Evolutionary conservation across 2,329 filamentous ascomycete genomes (phyloP).

Genomic region (Chaetomium olivaceum): DNA sequence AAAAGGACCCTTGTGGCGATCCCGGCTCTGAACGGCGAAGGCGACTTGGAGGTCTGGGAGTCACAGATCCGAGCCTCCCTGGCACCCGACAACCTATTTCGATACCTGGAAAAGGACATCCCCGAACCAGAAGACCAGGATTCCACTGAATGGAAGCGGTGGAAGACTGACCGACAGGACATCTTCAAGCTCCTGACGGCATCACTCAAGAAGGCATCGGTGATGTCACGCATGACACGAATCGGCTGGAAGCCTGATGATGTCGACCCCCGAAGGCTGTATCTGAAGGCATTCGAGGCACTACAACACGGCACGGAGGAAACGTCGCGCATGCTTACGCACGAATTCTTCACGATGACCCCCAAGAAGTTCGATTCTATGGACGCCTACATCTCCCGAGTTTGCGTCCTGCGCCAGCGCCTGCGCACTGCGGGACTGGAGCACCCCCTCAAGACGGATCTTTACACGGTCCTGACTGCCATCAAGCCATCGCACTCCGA

Average conservation of each 20-base stretch:
- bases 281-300: neutral
- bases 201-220: neutral
- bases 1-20: neutral
- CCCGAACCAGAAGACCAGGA: neutral
- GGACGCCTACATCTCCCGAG: neutral
- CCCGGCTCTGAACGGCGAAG: neutral
- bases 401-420: neutral
- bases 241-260: neutral
- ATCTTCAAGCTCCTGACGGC: neutral
- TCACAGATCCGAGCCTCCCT: neutral
- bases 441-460: neutral
- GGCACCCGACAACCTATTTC: neutral
- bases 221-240: neutral
- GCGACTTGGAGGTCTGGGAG: neutral
- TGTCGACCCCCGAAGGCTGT: neutral
- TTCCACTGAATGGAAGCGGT: neutral
- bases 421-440: neutral
- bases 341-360: neutral
- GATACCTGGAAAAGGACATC: neutral
- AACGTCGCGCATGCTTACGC: neutral
- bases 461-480: neutral
- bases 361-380: neutral
- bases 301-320: neutral
- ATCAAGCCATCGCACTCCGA: neutral
- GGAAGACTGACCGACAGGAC: neutral